Base-by-base conservation (phyloP, 176 grass and related monocot species). In the Luzula sylvatica region DNA sequence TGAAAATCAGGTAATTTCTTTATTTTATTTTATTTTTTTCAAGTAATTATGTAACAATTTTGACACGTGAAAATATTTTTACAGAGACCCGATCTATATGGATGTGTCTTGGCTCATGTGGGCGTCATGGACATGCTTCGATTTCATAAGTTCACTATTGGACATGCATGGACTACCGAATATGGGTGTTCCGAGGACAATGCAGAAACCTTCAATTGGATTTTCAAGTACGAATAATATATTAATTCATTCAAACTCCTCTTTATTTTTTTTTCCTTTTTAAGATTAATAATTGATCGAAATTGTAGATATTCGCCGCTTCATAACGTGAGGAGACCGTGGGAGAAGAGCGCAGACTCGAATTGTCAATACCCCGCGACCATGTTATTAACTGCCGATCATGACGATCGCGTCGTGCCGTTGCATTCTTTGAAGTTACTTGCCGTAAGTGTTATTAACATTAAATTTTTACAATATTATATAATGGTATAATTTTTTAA, bases 121-220 rank as follows among this genome's bases (percentile, higher is more conserved):
- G 84, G 90, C 23, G 90, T 96, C 28, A 88, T 95, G 90, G 90
- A 95, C 68, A 95, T 95, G 90, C 83, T 95, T 48, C 84, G 80
- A 27, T 95, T 95, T 66, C 90, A 95, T 59, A 95, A 88, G 69
- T 96, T 96, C 74, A 95, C 90, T 15, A 95, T 95, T 42, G 90
- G 90, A 24, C 90, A 89, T 88, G 83, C 84, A n/a, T 96, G 90
- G 90, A 96, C 90, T 56, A 73, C 84, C 50, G 90, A 96, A 26
- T 96, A 82, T 79, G 90, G 90, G 28, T 96, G 77, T 66, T 86
- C 90, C 46, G 83, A 95, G 26, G 76, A 88, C 5, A 73, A 82
- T 55, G 90, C 88, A 38, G 84, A 96, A 20, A 9, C 5, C 9
- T 96, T 96, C 27, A 29, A 76, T 11, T 86, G 83, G 83, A 83